Evolutionary conservation across 352 stramenopile genomes (phyloP).

Genomic region (Thalassiosira oceanica): DNA sequence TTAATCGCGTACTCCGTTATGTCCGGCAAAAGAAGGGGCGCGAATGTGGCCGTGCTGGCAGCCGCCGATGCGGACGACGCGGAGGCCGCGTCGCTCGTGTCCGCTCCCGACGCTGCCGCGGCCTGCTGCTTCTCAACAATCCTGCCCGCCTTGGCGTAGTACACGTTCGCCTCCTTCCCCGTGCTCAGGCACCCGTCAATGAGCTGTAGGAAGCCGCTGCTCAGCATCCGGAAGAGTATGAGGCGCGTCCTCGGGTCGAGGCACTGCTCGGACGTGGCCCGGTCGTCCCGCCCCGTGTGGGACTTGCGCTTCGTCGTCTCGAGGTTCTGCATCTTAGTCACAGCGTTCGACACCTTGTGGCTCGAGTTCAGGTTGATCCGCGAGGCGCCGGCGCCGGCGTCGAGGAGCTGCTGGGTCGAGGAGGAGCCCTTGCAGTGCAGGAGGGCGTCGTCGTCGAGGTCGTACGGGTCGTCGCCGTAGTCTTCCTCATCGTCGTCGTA

Average conservation of each 20-base stretch:
- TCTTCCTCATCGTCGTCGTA: slow-evolving; percentile 28
- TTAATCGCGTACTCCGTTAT: slow-evolving; percentile 87
- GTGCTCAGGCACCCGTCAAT: slow-evolving; percentile 99
- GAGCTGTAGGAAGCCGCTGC: slow-evolving; percentile 91
- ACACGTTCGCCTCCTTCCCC: slow-evolving; percentile 99
- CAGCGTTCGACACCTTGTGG: slow-evolving; percentile 68
- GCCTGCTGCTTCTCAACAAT: neutral
- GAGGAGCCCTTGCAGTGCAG: slow-evolving; percentile 12
- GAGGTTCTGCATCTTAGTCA: slow-evolving; percentile 76
- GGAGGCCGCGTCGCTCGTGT: slow-evolving; percentile 1
- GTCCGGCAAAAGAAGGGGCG: slow-evolving; percentile 19
- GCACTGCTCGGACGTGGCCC: slow-evolving; percentile 93
- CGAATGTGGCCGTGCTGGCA: slow-evolving; percentile 27
- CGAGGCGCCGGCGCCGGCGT: slow-evolving; percentile 10
- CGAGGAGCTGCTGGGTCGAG: slow-evolving; percentile 3
- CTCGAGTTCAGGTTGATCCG: slow-evolving; percentile 67
- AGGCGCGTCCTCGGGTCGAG: slow-evolving; percentile 97
- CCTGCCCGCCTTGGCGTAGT: slow-evolving; percentile 88
- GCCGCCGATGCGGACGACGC: neutral
- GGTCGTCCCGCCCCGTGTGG: slow-evolving; percentile 95
- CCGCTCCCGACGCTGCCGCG: neutral
- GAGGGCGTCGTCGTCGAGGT: slow-evolving; percentile 20
- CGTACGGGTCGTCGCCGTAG: slow-evolving; percentile 20
- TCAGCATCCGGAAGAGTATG: slow-evolving; percentile 98
- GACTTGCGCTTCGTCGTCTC: slow-evolving; percentile 72